These are phyloP conservation scores for Fusarium transvaalense DNA, from an alignment of 2,329 filamentous ascomycete species.

Conservation along the genomic window DNA sequence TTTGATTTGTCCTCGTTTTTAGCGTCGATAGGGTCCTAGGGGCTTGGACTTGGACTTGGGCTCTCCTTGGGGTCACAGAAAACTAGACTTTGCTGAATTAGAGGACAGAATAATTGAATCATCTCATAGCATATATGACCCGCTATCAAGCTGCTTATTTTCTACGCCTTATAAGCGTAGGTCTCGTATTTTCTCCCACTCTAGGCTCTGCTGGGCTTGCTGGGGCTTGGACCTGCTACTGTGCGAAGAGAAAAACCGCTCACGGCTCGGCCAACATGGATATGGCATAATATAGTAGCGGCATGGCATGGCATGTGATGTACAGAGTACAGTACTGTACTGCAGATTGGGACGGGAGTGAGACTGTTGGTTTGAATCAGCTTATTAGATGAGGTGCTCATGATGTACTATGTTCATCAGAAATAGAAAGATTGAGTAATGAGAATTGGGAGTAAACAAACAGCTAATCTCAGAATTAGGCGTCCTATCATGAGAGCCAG, in stretches of 20 bases:
- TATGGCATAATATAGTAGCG: not conserved
- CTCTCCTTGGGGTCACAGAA: not conserved
- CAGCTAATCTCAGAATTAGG: constrained; percentile 1
- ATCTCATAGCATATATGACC: too few species aligned
- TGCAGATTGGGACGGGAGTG: not conserved
- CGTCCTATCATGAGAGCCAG: constrained; percentile 12
- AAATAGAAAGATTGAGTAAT: constrained; percentile 3
- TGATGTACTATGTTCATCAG: not conserved
- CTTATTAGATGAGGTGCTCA: constrained; percentile 4
- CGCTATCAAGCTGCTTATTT: too few species aligned
- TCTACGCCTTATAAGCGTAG: too few species aligned
- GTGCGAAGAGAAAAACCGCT: constrained; percentile 29
- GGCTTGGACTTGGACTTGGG: not conserved
- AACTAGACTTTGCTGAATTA: too few species aligned
- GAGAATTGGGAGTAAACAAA: not conserved
- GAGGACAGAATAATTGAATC: too few species aligned
- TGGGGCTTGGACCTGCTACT: constrained; percentile 23
- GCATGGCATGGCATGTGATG: not conserved
- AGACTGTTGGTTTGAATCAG: constrained; percentile 24
- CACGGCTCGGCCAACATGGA: constrained; percentile 36
- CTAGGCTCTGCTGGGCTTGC: not conserved
- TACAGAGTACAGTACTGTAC: not conserved
- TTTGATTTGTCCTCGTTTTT: constrained; percentile 32
- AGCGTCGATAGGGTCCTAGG: constrained; percentile 36
- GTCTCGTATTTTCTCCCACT: too few species aligned